Evolutionary conservation across 192 early-diverging fungal genomes (phyloP).

Genomic region (Polychytrium aggregatum): DNA sequence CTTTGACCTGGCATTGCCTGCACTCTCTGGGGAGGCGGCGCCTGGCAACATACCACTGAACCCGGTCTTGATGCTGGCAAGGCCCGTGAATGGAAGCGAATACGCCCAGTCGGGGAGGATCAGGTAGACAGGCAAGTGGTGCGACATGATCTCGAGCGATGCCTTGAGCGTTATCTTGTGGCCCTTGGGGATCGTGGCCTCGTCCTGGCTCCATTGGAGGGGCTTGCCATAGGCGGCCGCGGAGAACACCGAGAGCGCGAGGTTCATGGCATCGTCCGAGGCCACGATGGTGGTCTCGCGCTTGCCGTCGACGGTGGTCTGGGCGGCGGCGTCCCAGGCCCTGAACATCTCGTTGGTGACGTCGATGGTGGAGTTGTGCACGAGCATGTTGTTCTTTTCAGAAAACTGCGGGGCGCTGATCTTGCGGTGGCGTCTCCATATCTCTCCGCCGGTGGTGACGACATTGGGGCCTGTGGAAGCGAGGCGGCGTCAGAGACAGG

Average conservation of each 20-base stretch:
- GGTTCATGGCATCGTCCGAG: conserved; percentile 10
- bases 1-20: too few species aligned
- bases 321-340: conserved; percentile 2
- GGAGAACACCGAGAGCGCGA: conserved; percentile 17
- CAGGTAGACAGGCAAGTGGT: conserved; percentile 10
- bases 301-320: not conserved
- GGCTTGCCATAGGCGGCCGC: conserved; percentile 14
- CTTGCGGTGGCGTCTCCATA: conserved; percentile 20
- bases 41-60: too few species aligned
- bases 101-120: conserved; percentile 4
- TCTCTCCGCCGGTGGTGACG: conserved; percentile 14
- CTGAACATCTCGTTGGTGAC: conserved; percentile 10
- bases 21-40: too few species aligned
- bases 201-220: conserved; percentile 10
- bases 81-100: conserved; percentile 5
- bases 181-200: conserved; percentile 3
- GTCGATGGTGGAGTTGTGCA: conserved; percentile 5
- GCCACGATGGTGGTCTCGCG: conserved; percentile 1
- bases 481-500: too few species aligned
- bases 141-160: conserved; percentile 10
- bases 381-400: conserved; percentile 14
- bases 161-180: conserved; percentile 11
- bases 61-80: too few species aligned
- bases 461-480: conserved; percentile 8
- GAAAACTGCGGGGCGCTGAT: conserved; percentile 15